These are phyloP conservation scores for Eucalyptus cloeziana DNA, from an alignment of 345 rosid genomes.

Conservation along the genomic window DNA sequence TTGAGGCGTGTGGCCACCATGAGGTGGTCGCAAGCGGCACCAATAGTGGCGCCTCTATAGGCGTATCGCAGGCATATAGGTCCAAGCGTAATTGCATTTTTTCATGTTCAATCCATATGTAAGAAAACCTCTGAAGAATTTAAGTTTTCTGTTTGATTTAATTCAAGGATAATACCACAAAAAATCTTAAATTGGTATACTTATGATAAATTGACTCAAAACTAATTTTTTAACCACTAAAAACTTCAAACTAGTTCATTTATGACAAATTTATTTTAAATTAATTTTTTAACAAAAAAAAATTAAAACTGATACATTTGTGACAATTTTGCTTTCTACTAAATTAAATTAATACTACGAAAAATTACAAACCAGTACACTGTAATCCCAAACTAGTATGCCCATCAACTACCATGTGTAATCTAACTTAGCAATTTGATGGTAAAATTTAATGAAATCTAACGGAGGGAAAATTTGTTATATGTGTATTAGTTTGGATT, in stretches of 20 bases:
- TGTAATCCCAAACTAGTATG: rapidly evolving
- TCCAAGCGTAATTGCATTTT: too few relatives aligned
- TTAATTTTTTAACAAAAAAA: rapidly evolving
- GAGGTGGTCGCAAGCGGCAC: too few relatives aligned
- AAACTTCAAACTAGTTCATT: rapidly evolving
- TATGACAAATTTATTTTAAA: rapidly evolving
- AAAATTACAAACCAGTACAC: rapidly evolving
- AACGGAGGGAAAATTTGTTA: rapidly evolving
- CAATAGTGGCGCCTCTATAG: too few relatives aligned
- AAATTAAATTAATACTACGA: too few relatives aligned
- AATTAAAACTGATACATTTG: rapidly evolving
- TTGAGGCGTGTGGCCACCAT: too few relatives aligned
- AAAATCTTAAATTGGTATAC: rapidly evolving
- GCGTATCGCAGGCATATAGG: rapidly evolving
- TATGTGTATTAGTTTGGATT: too few relatives aligned
- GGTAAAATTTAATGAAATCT: too few relatives aligned
- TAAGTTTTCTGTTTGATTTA: too few relatives aligned
- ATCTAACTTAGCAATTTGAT: rapidly evolving
- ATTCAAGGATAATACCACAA: too few relatives aligned
- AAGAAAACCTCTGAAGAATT: rapidly evolving
- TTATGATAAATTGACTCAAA: too few relatives aligned
- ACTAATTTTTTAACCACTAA: too few relatives aligned
- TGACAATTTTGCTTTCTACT: rapidly evolving
- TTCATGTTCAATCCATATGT: too few relatives aligned
- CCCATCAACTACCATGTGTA: rapidly evolving